These are phyloP conservation scores for Populus simonii DNA, from an alignment of 345 rosid genomes.

Conservation along the genomic window DNA sequence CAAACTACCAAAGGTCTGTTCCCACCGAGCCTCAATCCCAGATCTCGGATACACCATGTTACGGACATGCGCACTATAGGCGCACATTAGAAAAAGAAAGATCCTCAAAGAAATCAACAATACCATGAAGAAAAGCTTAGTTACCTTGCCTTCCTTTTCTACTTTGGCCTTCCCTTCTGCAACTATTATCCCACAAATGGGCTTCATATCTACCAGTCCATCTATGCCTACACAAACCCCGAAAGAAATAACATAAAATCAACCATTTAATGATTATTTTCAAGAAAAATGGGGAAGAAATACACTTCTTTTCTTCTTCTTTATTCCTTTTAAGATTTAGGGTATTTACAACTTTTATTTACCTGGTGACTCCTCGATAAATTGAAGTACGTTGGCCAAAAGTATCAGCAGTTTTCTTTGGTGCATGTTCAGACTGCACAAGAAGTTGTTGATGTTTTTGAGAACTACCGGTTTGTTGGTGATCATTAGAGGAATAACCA, in stretches of 20 bases:
- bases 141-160: conserved; percentile 94
- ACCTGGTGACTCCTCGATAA: conserved; percentile 91
- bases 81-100: background rate
- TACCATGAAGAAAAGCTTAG: background rate
- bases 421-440: conserved; percentile 25
- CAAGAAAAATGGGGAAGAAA: background rate
- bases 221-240: conserved; percentile 51
- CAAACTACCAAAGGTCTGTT: background rate
- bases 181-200: conserved; percentile 92
- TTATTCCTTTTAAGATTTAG: background rate
- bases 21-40: background rate
- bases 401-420: conserved; percentile 58
- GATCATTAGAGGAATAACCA: conserved; percentile 36
- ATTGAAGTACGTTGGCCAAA: conserved; percentile 93
- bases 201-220: conserved; percentile 97
- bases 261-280: background rate
- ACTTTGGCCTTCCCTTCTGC: conserved; percentile 89
- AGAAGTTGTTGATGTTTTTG: conserved; percentile 24
- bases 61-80: background rate
- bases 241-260: background rate
- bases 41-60: background rate
- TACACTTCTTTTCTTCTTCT: background rate
- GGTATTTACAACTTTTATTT: background rate
- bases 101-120: background rate
- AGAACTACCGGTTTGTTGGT: conserved; percentile 18